Evolutionary conservation across 202 grass and related monocot genomes (phyloP).

Genomic region (Cymbopogon flexuosus): DNA sequence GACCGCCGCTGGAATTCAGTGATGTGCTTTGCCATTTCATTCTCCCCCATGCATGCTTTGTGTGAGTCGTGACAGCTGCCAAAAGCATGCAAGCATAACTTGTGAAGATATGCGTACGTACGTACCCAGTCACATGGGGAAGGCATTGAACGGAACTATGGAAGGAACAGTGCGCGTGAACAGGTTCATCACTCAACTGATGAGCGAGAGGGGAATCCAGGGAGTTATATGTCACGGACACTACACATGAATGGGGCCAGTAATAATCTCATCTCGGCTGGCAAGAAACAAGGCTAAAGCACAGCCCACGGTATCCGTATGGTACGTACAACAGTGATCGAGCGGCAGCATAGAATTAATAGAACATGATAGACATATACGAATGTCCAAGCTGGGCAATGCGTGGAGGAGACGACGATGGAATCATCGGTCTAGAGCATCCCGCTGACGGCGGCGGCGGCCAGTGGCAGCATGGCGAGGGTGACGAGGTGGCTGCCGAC

Average conservation of each 20-base stretch:
- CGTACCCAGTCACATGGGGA: background rate
- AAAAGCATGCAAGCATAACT: no score
- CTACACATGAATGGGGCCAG: no score
- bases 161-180: background rate
- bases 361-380: background rate
- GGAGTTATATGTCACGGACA: no score
- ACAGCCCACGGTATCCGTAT: background rate
- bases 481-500: background rate
- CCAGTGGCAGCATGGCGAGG: slow-evolving; percentile 22
- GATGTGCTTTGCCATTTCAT: background rate
- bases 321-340: background rate
- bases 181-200: background rate
- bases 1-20: background rate
- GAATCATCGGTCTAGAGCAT: background rate
- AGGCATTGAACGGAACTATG: background rate
- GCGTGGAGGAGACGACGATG: no score
- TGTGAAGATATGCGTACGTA: background rate
- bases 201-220: no score
- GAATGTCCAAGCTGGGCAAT: background rate
- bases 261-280: background rate
- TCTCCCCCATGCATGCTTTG: no score
- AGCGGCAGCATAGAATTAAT: background rate
- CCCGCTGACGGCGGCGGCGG: slow-evolving; percentile 1
- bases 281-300: background rate
- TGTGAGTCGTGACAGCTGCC: no score